Conservation (phyloP, 805 yeast species). For the Cyberlindnera americana region DNA sequence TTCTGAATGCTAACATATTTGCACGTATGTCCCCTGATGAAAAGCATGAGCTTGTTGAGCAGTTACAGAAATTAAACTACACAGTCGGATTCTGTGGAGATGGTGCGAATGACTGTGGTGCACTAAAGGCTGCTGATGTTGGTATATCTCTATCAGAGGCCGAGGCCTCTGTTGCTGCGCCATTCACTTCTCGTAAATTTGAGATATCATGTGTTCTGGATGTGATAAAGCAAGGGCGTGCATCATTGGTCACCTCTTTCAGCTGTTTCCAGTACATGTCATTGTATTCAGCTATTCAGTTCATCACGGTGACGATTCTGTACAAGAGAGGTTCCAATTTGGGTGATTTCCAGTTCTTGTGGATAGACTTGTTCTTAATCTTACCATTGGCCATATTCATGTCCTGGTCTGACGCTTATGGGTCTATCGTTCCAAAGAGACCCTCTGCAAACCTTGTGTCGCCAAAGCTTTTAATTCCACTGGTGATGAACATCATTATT, state of each 20-base stretch:
- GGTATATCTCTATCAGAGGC: conserved; percentile 96
- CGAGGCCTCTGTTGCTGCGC: conserved; percentile 98
- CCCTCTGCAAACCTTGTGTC: conserved; percentile 95
- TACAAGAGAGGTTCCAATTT: conserved; percentile 87
- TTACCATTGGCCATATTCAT: conserved; percentile 93
- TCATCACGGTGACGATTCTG: conserved; percentile 77
- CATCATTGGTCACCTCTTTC: conserved; percentile 90
- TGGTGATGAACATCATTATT: conserved; percentile 71
- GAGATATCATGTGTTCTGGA: conserved; percentile 91
- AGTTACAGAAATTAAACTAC: conserved; percentile 78
- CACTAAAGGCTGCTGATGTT: conserved; percentile 94
- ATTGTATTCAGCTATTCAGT: conserved; percentile 93
- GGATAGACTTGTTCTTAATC: conserved; percentile 87
- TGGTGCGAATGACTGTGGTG: conserved; percentile 99
- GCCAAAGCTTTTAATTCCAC: conserved; percentile 78
- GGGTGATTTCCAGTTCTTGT: conserved; percentile 95
- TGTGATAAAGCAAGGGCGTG: conserved; percentile 91
- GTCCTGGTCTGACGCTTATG: conserved; percentile 93
- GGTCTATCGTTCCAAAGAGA: conserved; percentile 56
- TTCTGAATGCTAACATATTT: conserved; percentile 72
- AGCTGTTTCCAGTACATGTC: conserved; percentile 98
- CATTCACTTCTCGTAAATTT: conserved; percentile 86
- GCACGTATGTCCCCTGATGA: conserved; percentile 99
- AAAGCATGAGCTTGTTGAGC: conserved; percentile 91
- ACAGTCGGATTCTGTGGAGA: conserved; percentile 98